These are phyloP conservation scores for Entomortierella parvispora DNA, from an alignment of 192 early-diverging fungal species.

Conservation along the genomic window DNA sequence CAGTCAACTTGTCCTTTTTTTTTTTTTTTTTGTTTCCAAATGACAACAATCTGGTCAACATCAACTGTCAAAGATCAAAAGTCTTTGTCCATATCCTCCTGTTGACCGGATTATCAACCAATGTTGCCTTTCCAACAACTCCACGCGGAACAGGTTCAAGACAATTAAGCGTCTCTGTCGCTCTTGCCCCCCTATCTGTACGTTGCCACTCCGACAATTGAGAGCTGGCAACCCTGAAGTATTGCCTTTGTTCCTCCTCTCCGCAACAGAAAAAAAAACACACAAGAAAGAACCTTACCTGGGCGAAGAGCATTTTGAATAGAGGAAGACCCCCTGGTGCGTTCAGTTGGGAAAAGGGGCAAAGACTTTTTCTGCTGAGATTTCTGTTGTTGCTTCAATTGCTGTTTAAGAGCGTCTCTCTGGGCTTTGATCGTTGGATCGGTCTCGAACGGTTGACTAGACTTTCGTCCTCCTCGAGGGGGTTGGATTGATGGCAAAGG, in stretches of 20 bases:
- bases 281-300: slow-evolving; percentile 18
- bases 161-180: too few relatives aligned
- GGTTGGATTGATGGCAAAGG: too few relatives aligned
- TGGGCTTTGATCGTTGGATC: slow-evolving; percentile 3
- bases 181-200: too few relatives aligned
- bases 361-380: slow-evolving; percentile 15
- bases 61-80: too few relatives aligned
- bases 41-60: background rate
- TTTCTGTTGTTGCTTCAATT: slow-evolving; percentile 23
- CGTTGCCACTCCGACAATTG: too few relatives aligned
- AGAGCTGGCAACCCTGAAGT: too few relatives aligned
- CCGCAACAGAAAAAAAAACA: slow-evolving; percentile 1
- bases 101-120: too few relatives aligned
- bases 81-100: too few relatives aligned
- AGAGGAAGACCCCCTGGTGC: slow-evolving; percentile 25
- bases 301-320: slow-evolving; percentile 24
- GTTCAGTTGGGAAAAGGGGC: slow-evolving; percentile 34
- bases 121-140: too few relatives aligned
- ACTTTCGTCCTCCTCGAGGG: too few relatives aligned
- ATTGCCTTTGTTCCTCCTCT: too few relatives aligned
- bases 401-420: slow-evolving; percentile 8
- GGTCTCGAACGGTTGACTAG: background rate
- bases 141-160: too few relatives aligned
- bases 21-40: background rate
- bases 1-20: background rate